These are phyloP conservation scores for Cladosporium halotolerans DNA, from an alignment of 2,329 filamentous ascomycete species.

Conservation along the genomic window DNA sequence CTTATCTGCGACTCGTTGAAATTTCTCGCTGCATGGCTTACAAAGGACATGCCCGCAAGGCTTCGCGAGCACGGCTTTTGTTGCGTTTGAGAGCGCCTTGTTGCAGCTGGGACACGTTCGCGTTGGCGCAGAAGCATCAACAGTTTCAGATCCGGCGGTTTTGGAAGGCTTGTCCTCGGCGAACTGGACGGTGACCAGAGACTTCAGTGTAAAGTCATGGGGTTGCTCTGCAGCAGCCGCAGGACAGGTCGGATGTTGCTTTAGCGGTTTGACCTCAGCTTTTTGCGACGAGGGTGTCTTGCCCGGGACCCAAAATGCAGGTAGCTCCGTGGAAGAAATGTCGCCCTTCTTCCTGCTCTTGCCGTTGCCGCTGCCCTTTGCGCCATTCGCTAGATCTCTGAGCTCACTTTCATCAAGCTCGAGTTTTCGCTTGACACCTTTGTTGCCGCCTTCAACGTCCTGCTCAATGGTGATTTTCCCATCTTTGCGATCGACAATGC, in stretches of 20 bases:
- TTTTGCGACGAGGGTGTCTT: slow-evolving; percentile 61
- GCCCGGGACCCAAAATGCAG: slow-evolving; percentile 90
- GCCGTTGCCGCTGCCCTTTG: slow-evolving; percentile 57
- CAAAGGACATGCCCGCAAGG: slow-evolving; percentile 91
- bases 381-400: slow-evolving; percentile 54
- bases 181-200: slow-evolving; percentile 70
- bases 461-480: slow-evolving; percentile 21
- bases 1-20: slow-evolving; percentile 60
- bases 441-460: slow-evolving; percentile 25
- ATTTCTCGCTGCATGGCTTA: slow-evolving; percentile 74
- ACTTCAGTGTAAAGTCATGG: slow-evolving; percentile 73
- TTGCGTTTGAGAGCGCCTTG: slow-evolving; percentile 74
- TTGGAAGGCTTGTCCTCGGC: slow-evolving; percentile 39
- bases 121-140: slow-evolving; percentile 18
- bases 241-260: slow-evolving; percentile 64
- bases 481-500: slow-evolving; percentile 35
- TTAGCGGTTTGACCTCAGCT: slow-evolving; percentile 40
- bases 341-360: slow-evolving; percentile 57
- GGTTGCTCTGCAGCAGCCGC: slow-evolving; percentile 59
- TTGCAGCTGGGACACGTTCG: slow-evolving; percentile 77
- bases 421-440: slow-evolving; percentile 67
- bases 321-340: slow-evolving; percentile 64
- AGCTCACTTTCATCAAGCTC: slow-evolving; percentile 74
- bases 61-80: slow-evolving; percentile 74
- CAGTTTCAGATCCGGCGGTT: slow-evolving; percentile 23